These are phyloP conservation scores for Furcasterigmium sp. DNA, from an alignment of 2,329 filamentous ascomycete species.

Conservation along the genomic window DNA sequence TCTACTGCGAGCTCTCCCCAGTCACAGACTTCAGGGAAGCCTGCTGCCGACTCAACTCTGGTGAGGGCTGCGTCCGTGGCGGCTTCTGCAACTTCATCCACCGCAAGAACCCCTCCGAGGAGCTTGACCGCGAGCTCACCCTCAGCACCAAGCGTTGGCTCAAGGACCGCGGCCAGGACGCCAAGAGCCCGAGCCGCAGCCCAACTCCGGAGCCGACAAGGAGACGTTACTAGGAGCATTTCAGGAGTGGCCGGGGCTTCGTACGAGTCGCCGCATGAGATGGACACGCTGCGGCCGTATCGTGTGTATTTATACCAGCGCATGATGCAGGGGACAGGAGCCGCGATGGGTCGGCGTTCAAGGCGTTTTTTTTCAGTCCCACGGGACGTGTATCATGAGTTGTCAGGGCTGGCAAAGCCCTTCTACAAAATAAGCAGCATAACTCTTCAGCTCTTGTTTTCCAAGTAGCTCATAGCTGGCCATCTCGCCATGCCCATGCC, in stretches of 20 bases:
- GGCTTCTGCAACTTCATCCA: slow-evolving; percentile 99
- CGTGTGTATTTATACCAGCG: slow-evolving; percentile 3
- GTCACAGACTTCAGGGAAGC: slow-evolving; percentile 98
- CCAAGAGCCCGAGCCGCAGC: slow-evolving; percentile 74
- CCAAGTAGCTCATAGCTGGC: too few species aligned
- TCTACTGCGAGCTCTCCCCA: slow-evolving; percentile 95
- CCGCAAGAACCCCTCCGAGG: slow-evolving; percentile 85
- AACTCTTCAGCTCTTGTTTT: too few species aligned
- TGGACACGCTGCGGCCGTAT: not conserved
- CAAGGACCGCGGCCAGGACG: slow-evolving; percentile 75
- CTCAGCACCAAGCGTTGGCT: slow-evolving; percentile 96
- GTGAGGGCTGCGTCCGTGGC: slow-evolving; percentile 90
- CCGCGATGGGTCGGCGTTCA: not conserved
- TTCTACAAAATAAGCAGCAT: too few species aligned
- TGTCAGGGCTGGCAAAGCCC: too few species aligned
- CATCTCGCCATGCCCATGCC: too few species aligned
- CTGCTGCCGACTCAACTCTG: slow-evolving; percentile 89
- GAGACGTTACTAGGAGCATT: slow-evolving; percentile 65
- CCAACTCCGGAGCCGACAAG: slow-evolving; percentile 81
- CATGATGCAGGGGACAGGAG: not conserved
- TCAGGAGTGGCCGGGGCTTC: too few species aligned
- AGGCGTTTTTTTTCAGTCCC: not conserved
- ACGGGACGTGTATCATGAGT: not conserved
- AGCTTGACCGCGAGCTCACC: slow-evolving; percentile 82
- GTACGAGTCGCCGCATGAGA: not conserved